phyloP scores from a whole-genome alignment of 805 yeast genomes.

The Brettanomyces anomalus region DNA sequence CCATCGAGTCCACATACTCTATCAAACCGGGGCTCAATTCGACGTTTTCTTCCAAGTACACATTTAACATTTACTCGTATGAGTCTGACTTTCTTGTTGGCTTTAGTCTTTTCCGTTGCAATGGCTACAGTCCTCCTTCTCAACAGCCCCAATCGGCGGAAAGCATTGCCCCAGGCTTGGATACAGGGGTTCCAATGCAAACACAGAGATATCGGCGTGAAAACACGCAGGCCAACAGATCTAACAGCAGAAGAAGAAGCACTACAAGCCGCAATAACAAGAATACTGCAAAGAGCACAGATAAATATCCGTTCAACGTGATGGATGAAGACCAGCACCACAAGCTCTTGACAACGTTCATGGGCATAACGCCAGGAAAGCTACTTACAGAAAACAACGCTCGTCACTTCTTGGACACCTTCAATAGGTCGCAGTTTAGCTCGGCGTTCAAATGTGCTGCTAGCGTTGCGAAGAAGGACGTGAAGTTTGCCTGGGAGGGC shows the following conservation, averaged over 20 bases:
- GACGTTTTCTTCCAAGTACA: constrained; percentile 76
- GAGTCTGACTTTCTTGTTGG: constrained; percentile 83
- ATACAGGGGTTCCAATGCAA: not conserved
- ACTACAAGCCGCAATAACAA: not conserved
- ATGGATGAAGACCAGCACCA: constrained; percentile 16
- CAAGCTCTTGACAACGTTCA: constrained; percentile 13
- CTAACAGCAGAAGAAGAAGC: not conserved
- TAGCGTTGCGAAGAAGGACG: constrained; percentile 49
- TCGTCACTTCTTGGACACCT: constrained; percentile 23
- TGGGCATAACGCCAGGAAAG: constrained; percentile 15
- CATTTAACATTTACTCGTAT: constrained; percentile 85
- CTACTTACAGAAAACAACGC: constrained; percentile 13
- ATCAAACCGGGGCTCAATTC: constrained; percentile 69
- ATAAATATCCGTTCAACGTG: constrained; percentile 9
- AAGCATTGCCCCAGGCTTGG: not conserved
- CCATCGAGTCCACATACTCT: constrained; percentile 78
- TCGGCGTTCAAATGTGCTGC: constrained; percentile 71
- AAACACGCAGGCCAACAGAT: not conserved
- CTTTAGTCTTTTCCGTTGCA: constrained; percentile 62
- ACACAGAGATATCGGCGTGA: not conserved
- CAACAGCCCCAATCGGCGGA: not conserved
- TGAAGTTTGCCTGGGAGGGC: constrained; percentile 82
- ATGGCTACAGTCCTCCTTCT: not conserved
- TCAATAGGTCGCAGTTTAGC: constrained; percentile 46
- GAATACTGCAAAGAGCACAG: not conserved